Evolutionary conservation across 1,139 yeast genomes (phyloP).

Genomic region (Kodamaea derodonti): DNA sequence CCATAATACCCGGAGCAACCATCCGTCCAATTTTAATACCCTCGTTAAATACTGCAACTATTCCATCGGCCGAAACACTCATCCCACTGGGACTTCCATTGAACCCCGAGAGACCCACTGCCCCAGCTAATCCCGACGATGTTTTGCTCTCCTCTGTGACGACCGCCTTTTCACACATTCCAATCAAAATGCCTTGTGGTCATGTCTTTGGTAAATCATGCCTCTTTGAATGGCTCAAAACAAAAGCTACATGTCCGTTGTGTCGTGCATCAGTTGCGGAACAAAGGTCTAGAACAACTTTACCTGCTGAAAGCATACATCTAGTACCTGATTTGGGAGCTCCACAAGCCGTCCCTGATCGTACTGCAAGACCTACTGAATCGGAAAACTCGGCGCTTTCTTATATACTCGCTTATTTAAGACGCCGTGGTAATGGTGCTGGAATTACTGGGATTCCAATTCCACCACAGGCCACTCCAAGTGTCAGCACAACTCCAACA

Average conservation of each 20-base stretch:
- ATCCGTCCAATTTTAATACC: too few species aligned
- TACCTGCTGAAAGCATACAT: conserved; percentile 1
- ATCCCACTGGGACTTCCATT: too few species aligned
- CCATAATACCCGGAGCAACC: too few species aligned
- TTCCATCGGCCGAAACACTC: too few species aligned
- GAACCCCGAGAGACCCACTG: too few species aligned
- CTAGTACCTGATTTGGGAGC: conserved; percentile 2
- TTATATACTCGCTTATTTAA: conserved; percentile 22
- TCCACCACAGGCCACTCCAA: too few species aligned
- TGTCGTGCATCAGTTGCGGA: conserved; percentile 59
- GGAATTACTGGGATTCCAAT: conserved; percentile 1
- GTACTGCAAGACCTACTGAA: neutral
- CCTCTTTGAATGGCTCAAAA: conserved; percentile 68
- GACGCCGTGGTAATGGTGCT: conserved; percentile 9
- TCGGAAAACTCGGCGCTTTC: conserved; percentile 18
- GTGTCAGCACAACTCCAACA: too few species aligned
- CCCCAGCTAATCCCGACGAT: too few species aligned
- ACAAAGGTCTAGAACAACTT: conserved; percentile 3
- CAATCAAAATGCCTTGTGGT: conserved; percentile 75
- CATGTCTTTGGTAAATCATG: conserved; percentile 77
- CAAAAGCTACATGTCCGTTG: conserved; percentile 72
- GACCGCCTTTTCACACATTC: conserved; percentile 57
- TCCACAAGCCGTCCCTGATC: neutral
- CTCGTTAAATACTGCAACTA: too few species aligned
- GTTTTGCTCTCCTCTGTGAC: too few species aligned